Base-by-base conservation (phyloP, 148 eudicot genomes). In the Hydrangea macrophylla region DNA sequence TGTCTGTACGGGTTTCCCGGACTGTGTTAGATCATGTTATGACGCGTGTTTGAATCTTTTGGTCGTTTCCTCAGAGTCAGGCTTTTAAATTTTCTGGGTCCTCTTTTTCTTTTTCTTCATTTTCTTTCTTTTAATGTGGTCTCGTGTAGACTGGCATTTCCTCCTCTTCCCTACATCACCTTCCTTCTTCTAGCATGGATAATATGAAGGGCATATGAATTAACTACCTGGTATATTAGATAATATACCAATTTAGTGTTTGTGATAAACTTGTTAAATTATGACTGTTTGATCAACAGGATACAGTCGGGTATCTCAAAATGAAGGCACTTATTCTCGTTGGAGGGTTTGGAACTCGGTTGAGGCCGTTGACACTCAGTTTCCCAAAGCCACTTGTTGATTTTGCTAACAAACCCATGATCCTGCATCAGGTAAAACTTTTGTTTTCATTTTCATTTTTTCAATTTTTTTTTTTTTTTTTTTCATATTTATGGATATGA, bases 261-360 rank as follows among this genome's bases (percentile, higher is more conserved):
- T n/a, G 58, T 67, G 35, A 42, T 51, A 11, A 15, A 18, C 23
- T 24, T 32, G 10, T 67, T 28, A 5, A 8, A 60, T 61, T 65
- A 60, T 82, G 63, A 68, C 50, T 37, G 48, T 75, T 36, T 71
- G n/a, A 33, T 72, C 13, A 37, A 35, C 57, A 36, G 62, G 70
- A 18, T 40, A 31, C 58, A 58, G 69, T 74, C 74, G 56, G 74
- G 54, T 23, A 22, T 33, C 69, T 62, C 55, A 79, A 72, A 71
- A 93, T 94, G 98, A 94, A 94, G 91, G 98, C 98, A 30, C 81
- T 94, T 55, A 94, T 94, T 80, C 98, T 94, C 63, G 98, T 90
- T 73, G 98, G 98, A 74, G 98, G 98, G 0, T 94, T 88, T 59
- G 98, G 98, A 20, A 94, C 97, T 60, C 87, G 98, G 55, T 70